Percentiles rank a stretch among this genome's conserved stretches.
phyloP scores from a whole-genome alignment of 345 rosid species.

The Sonneratia caseolaris region DNA sequence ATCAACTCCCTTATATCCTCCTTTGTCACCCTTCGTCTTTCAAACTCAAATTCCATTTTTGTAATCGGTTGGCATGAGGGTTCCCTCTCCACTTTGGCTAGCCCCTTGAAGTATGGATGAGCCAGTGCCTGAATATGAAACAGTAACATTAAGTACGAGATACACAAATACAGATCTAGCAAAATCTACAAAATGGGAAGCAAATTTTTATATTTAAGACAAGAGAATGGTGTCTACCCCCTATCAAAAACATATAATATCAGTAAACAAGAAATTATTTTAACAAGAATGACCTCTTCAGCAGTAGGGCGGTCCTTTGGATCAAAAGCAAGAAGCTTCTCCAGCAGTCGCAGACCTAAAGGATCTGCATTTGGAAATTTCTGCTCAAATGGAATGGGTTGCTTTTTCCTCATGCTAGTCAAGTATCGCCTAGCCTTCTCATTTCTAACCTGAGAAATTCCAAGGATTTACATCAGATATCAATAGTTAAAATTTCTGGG shows the following conservation, averaged over 20 bases:
- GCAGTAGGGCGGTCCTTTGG: constrained; percentile 90
- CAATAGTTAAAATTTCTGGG: neutral
- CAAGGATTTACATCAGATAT: neutral
- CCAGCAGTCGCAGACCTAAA: constrained; percentile 55
- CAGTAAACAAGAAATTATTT: neutral
- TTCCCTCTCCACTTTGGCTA: constrained; percentile 86
- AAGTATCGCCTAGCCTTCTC: constrained; percentile 91
- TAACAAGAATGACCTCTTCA: constrained; percentile 48
- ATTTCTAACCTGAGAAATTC: constrained; percentile 57
- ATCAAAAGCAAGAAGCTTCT: constrained; percentile 82
- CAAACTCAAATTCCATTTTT: constrained; percentile 97
- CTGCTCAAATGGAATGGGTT: constrained; percentile 55
- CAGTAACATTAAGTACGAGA: neutral
- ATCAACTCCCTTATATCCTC: constrained; percentile 85
- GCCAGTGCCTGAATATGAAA: constrained; percentile 51
- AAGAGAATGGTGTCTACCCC: neutral
- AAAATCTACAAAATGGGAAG: neutral
- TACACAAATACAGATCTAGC: neutral
- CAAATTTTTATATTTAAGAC: neutral
- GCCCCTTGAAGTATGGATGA: constrained; percentile 84
- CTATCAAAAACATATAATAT: neutral
- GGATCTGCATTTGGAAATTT: constrained; percentile 86
- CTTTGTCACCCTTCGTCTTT: constrained; percentile 82
- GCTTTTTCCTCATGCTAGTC: constrained; percentile 91
- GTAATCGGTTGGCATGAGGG: constrained; percentile 90